Evolutionary conservation across 129 eudicot species (phyloP), one percentile per base, ranked within the genome.

Genomic region (Tanacetum coccineum): DNA sequence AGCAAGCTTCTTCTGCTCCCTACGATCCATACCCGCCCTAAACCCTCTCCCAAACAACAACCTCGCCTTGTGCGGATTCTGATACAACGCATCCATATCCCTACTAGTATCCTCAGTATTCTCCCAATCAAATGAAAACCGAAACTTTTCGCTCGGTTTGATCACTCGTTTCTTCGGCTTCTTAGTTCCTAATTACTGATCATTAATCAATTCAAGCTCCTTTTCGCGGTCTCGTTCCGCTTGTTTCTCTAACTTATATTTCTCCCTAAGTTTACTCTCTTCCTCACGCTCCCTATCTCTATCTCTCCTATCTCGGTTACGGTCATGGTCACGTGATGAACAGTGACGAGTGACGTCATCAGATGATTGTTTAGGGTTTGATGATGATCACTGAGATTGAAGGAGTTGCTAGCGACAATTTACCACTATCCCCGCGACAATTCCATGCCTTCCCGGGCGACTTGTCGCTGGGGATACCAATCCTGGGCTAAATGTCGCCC

Each of bases 1-100:
- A 0, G 79, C 87, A 9, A 82, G 59, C 70, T 82, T 78, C 40
- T 82, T 82, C 81, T 82, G 87, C 70, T 78, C 87, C 76, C 87
- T 39, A 6, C 87, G 80, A n/a, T 82, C 87, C 70, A 82, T 82
- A 1, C 87, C 87, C 0, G 83, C 87, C 0, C 81, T 76, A 12
- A 78, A 82, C 3, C 87, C 87, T 60, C 83, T 40, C 0, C 87
- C 87, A 6, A 82, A 82, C 3, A 82, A 45, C 18, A 82, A 63
- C 9, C 80, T 78, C 19, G 87, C 87, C 66, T 82, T 81, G 57
- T 82, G 83, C 39, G 81, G 87, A n/a, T n/a, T n/a, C n/a, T n/a
- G n/a, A n/a, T n/a, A n/a, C n/a, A n/a, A n/a, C 3, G 56, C n/a
- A 45, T 82, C 78, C 83, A 78, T 82, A 54, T 82, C 87, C n/a